Conservation (phyloP, 805 yeast genomes). For the Komagataella phaffii region DNA sequence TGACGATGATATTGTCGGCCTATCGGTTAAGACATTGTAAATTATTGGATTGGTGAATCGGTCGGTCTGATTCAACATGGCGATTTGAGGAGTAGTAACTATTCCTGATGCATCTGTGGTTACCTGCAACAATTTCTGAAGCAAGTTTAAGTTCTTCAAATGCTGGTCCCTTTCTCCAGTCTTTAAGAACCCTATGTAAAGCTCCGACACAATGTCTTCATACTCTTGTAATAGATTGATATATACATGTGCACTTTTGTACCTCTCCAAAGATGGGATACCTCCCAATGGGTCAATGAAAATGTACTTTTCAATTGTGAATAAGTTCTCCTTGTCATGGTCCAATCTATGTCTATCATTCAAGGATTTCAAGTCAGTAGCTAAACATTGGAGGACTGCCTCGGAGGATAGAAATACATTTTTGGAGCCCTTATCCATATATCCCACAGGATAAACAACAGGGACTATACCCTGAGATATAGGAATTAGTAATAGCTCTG, state of each 20-base stretch:
- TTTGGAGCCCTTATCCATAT: conserved; percentile 17
- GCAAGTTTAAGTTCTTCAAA: conserved; percentile 47
- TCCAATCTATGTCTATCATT: conserved; percentile 7
- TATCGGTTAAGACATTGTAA: conserved; percentile 81
- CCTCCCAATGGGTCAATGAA: conserved; percentile 81
- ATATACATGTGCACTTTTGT: conserved; percentile 73
- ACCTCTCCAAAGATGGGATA: conserved; percentile 75
- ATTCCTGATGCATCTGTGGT: conserved; percentile 57
- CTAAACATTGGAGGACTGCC: conserved; percentile 24
- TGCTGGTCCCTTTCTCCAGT: conserved; percentile 39
- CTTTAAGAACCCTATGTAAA: conserved; percentile 40
- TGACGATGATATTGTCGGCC: conserved; percentile 84
- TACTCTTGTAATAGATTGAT: conserved; percentile 79
- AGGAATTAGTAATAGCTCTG: conserved; percentile 26
- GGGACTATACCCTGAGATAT: conserved; percentile 37
- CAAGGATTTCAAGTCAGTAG: conserved; percentile 17
- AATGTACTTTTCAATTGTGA: conserved; percentile 70
- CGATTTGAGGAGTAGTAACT: conserved; percentile 73
- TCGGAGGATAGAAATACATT: conserved; percentile 23
- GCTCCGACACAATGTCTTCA: conserved; percentile 48
- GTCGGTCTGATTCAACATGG: conserved; percentile 26
- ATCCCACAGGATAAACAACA: conserved; percentile 44
- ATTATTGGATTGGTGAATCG: conserved; percentile 66
- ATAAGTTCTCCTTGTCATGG: conserved; percentile 12
- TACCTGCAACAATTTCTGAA: conserved; percentile 40